A percentile compares a stretch with the other conserved stretches of the same genome.
Conservation (phyloP, 208 protist genomes). For the Leishmania gerbilli region DNA sequence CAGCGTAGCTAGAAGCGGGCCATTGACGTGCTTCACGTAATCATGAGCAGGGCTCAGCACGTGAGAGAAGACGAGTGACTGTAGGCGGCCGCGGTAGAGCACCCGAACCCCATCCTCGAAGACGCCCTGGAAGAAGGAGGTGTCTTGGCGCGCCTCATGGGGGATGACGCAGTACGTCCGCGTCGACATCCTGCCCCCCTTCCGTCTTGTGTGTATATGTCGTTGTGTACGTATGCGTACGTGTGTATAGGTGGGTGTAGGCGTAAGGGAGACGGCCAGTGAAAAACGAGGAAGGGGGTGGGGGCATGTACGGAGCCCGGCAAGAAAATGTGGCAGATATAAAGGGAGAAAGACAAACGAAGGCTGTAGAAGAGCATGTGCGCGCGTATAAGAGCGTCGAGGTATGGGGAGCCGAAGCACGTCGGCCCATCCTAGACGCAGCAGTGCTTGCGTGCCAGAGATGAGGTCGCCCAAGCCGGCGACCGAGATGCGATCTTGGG, state of each 20-base stretch:
- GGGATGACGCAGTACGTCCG: constrained; percentile 81
- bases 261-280: neutral
- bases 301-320: neutral
- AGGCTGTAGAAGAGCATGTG: neutral
- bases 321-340: neutral
- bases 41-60: constrained; percentile 78
- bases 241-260: neutral
- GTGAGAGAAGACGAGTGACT: constrained; percentile 50
- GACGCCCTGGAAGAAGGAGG: constrained; percentile 71
- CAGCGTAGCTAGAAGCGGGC: constrained; percentile 54
- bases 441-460: neutral
- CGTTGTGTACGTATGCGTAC: neutral
- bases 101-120: constrained; percentile 72
- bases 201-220: constrained; percentile 1
- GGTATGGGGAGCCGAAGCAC: neutral
- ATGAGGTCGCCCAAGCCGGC: neutral
- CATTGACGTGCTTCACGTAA: constrained; percentile 50
- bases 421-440: neutral
- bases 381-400: neutral
- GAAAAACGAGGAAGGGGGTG: neutral
- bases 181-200: constrained; percentile 25
- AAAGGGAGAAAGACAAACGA: neutral
- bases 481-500: neutral
- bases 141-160: constrained; percentile 54
- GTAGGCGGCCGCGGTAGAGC: constrained; percentile 41